Base-by-base conservation (phyloP, 805 yeast species). In the Cyberlindnera maritima region DNA sequence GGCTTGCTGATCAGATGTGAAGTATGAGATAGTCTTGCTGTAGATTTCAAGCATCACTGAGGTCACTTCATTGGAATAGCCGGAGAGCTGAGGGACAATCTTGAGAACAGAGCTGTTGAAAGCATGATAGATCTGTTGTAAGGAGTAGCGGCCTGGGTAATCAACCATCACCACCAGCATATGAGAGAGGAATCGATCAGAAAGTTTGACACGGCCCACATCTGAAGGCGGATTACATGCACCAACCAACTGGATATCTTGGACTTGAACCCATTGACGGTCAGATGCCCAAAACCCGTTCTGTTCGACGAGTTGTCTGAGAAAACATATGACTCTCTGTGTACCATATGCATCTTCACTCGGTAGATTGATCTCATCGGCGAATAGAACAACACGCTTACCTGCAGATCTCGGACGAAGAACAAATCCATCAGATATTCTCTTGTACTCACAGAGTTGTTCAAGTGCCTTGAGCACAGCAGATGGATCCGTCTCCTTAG, bases 151-250 rank as follows among this genome's bases (percentile, higher is more conserved):
- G 0, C 84, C 82, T 0, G 98, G 97, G 58, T 91, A 85, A 52
- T 84, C 96, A 4, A 91, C 85, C 77, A 80, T 77, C 0, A 92
- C 54, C 6, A 88, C 69, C 1, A 84, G 66, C 3, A 79, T 70
- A 56, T 83, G 91, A 6, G 95, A 71, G 39, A 86, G 63, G 55
- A 91, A 83, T 36, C 97, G 67, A 10, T 69, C 59, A 1, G 81
- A 69, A 19, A 92, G 59, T 3, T 60, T 61, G 11, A 75, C 68
- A 50, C 98, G 73, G 0, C 97, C 96, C 3, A 81, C 78, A 63
- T 87, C 95, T 0, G 82, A 73, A 0, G 96, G 83, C 1, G 97
- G 94, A 59, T 92, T 92, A 63, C 98, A 92, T 0, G 98, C 97
- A 9, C 95, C 97, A n/a, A 90, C 94, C 66, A 92, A 74, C 58